These are phyloP conservation scores for Aspergillus sergii DNA, from an alignment of 2,329 filamentous ascomycete species.

Conservation along the genomic window DNA sequence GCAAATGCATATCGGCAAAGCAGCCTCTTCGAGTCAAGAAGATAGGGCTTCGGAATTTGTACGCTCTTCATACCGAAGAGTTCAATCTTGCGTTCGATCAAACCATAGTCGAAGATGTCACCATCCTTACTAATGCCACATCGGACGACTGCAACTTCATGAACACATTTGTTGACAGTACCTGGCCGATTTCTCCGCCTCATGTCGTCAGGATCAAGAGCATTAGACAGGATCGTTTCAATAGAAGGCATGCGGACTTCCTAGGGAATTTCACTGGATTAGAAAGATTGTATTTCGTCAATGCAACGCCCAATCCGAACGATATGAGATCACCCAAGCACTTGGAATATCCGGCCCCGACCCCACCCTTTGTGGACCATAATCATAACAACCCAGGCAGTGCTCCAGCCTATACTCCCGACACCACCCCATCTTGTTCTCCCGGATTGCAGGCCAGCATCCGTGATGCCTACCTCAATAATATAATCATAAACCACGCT, in stretches of 20 bases:
- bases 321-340: conserved; percentile 35
- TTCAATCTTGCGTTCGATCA: conserved; percentile 50
- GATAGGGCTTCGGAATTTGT: conserved; percentile 60
- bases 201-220: conserved; percentile 46
- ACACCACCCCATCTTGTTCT: conserved; percentile 26
- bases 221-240: conserved; percentile 52
- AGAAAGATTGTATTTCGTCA: conserved; percentile 57
- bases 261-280: conserved; percentile 47
- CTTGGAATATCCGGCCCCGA: conserved; percentile 26
- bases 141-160: conserved; percentile 43
- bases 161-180: conserved; percentile 58
- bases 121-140: conserved; percentile 56
- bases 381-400: conserved; percentile 17
- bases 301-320: conserved; percentile 32
- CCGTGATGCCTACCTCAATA: conserved; percentile 53
- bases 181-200: conserved; percentile 49
- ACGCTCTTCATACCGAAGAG: conserved; percentile 54
- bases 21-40: conserved; percentile 53
- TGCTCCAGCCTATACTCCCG: conserved; percentile 26
- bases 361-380: conserved; percentile 30
- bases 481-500: conserved; percentile 55
- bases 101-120: conserved; percentile 50
- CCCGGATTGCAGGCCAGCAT: conserved; percentile 35
- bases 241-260: conserved; percentile 48
- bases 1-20: conserved; percentile 53